Base-by-base conservation (phyloP, 805 yeast species). In the Wickerhamiella spandovensis region DNA sequence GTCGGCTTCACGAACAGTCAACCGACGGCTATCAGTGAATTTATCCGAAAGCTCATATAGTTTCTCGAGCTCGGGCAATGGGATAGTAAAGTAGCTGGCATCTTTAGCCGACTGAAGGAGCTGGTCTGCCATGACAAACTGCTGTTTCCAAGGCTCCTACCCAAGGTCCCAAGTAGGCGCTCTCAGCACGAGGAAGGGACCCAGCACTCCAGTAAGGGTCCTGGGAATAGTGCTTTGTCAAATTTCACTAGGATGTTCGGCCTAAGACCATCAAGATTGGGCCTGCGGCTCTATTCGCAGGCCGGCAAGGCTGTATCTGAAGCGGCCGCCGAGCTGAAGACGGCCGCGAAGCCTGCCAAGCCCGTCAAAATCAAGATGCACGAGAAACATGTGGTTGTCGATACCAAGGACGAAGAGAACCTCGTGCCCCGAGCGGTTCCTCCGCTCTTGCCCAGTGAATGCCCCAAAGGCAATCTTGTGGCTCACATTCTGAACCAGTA, bases 91-190 rank as follows among this genome's bases (percentile, higher is more conserved):
- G 60, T 76, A 83, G n/a, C 69, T 64, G 1, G 78, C 79, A 1
- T 78, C 67, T 3, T 66, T 60, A 47, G 76, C 75, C 18, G 81
- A 68, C 23, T 71, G 65, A 28, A 82, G 63, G 28, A 81, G 70
- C 20, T 20, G 25, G 43, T 41, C 25, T 17, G 43, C 43, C 39
- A 35, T 35, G 39, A 35, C 39, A 35, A 35, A 35, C 20, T 5
- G 20, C 39, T 4, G 10, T n/a, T 4, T 35, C n/a, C n/a, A n/a
- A n/a, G n/a, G n/a, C n/a, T n/a, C n/a, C n/a, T n/a, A n/a, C n/a
- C n/a, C n/a, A n/a, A n/a, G n/a, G n/a, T n/a, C n/a, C n/a, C n/a
- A n/a, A n/a, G n/a, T n/a, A n/a, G n/a, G n/a, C n/a, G n/a, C n/a
- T n/a, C n/a, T n/a, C n/a, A n/a, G n/a, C n/a, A n/a, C n/a, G n/a